Conservation (phyloP, 2,329 filamentous ascomycete species). For the Clarireedia monteithiana region DNA sequence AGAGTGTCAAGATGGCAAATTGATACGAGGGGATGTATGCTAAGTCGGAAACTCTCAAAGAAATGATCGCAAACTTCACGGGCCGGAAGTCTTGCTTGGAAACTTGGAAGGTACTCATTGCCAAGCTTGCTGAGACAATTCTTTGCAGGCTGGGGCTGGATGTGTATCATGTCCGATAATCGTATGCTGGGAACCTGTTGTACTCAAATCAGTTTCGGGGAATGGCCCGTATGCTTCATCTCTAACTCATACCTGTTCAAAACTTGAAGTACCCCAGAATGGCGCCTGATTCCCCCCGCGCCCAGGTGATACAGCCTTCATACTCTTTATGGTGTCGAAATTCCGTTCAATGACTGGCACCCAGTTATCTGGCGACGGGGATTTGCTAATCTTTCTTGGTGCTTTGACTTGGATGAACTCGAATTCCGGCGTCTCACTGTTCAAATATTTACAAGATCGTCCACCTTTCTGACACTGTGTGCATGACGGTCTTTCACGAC, state of each 20-base stretch:
- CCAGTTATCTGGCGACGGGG: background rate
- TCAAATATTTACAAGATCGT: slow-evolving; percentile 1
- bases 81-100: background rate
- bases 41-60: slow-evolving; percentile 4
- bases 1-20: background rate
- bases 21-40: slow-evolving; percentile 1
- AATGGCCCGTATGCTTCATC: too few relatives aligned
- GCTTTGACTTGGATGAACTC: background rate
- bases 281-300: background rate
- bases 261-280: background rate
- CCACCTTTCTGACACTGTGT: background rate
- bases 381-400: background rate
- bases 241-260: background rate
- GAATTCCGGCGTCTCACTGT: slow-evolving; percentile 4
- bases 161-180: background rate
- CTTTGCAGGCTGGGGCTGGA: background rate
- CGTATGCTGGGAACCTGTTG: background rate
- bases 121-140: background rate
- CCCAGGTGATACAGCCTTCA: background rate
- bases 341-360: background rate
- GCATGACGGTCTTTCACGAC: background rate
- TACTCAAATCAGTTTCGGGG: too few relatives aligned
- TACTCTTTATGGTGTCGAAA: background rate
- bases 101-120: background rate
- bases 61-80: slow-evolving; percentile 1